Evolutionary conservation across 352 stramenopile species (phyloP).

Genomic region (Globisporangium spinosum): DNA sequence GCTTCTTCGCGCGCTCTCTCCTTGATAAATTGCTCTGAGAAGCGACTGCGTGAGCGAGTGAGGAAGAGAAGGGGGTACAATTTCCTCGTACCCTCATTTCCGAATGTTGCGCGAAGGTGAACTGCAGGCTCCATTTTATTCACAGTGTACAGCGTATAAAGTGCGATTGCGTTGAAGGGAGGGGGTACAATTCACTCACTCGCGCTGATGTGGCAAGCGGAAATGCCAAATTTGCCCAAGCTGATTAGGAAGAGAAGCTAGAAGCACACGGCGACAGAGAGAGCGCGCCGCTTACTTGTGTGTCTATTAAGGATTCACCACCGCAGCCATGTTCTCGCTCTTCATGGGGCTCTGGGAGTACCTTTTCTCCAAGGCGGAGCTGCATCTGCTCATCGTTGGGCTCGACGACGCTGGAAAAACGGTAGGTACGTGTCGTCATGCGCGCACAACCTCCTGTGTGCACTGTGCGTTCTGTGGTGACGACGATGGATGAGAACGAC

Average conservation of each 20-base stretch:
- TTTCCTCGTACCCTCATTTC: background rate
- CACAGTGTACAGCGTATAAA: background rate
- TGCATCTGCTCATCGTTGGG: slow-evolving; percentile 90
- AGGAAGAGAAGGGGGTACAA: background rate
- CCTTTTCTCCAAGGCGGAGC: slow-evolving; percentile 85
- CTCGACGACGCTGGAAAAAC: slow-evolving; percentile 92
- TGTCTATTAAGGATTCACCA: background rate
- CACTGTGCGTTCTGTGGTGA: background rate
- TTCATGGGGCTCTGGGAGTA: slow-evolving; percentile 78
- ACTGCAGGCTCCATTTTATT: background rate
- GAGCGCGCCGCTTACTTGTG: too few species aligned
- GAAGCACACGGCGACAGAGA: background rate
- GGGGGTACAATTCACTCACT: background rate
- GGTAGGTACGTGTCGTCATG: slow-evolving; percentile 48
- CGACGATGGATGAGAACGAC: background rate
- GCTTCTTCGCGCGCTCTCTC: background rate
- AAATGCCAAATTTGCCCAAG: background rate
- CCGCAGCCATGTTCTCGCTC: slow-evolving; percentile 76
- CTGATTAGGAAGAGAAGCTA: background rate
- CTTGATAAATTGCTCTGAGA: slow-evolving; percentile 16
- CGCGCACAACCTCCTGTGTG: background rate
- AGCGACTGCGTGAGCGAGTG: background rate
- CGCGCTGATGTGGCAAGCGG: background rate
- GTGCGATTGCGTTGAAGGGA: background rate
- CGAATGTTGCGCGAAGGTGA: slow-evolving; percentile 7